These are phyloP conservation scores for Thielaviopsis ethacetica DNA, from an alignment of 2,329 filamentous ascomycete species.

Conservation along the genomic window DNA sequence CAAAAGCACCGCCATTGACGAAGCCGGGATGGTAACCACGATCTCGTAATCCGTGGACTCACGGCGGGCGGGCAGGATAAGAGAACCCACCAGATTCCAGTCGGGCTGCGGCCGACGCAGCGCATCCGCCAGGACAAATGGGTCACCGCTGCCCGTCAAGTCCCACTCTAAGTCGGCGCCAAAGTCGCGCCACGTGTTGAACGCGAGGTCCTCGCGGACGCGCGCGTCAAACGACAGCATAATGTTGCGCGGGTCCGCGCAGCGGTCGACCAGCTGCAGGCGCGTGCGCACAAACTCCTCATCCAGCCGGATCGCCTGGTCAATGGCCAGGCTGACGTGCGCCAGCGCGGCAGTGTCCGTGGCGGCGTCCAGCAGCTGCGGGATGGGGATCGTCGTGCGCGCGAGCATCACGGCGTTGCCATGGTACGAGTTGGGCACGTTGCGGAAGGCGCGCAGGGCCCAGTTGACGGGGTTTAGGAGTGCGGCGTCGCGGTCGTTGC, in stretches of 20 bases:
- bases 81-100: constrained; percentile 18
- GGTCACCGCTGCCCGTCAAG: constrained; percentile 15
- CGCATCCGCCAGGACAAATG: constrained; percentile 15
- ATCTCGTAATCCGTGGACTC: constrained; percentile 17
- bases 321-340: constrained; percentile 18
- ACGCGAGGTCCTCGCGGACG: constrained; percentile 23
- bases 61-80: constrained; percentile 19
- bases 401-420: constrained; percentile 27
- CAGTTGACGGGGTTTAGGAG: constrained; percentile 28
- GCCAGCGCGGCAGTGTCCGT: constrained; percentile 17
- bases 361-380: constrained; percentile 15
- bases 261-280: constrained; percentile 21
- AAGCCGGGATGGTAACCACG: constrained; percentile 18
- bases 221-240: constrained; percentile 26
- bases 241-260: constrained; percentile 24
- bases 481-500: constrained; percentile 10
- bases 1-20: constrained; percentile 18
- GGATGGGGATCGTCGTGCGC: constrained; percentile 17
- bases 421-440: constrained; percentile 20
- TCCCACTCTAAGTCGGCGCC: constrained; percentile 25
- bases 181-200: constrained; percentile 30
- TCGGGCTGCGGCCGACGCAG: constrained; percentile 18
- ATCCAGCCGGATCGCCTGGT: constrained; percentile 19
- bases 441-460: constrained; percentile 21
- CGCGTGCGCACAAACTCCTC: constrained; percentile 24